Evolutionary conservation across 1,139 yeast species (phyloP).

Genomic region (Scheffersomyces lignicola): DNA sequence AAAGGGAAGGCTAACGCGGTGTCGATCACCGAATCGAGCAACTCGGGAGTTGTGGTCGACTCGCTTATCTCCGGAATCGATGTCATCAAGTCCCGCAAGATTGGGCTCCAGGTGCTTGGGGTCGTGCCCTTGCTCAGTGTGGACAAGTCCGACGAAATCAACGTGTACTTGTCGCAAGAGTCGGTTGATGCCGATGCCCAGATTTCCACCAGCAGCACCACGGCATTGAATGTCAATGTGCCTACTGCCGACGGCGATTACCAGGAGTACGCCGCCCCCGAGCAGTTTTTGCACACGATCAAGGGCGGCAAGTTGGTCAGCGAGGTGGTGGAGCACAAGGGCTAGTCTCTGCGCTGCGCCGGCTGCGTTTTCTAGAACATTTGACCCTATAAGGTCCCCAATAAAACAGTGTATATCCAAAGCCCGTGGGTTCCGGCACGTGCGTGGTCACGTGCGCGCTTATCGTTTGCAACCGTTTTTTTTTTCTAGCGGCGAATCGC

Average conservation of each 20-base stretch:
- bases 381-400: not conserved
- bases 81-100: conserved; percentile 74
- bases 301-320: conserved; percentile 41
- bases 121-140: conserved; percentile 77
- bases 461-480: no score
- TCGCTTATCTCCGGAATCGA: conserved; percentile 87
- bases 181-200: conserved; percentile 64
- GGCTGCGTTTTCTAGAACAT: not conserved
- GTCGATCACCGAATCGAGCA: conserved; percentile 70
- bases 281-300: conserved; percentile 71
- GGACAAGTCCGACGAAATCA: conserved; percentile 88
- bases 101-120: conserved; percentile 84
- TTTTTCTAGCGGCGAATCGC: no score
- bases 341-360: conserved; percentile 22
- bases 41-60: conserved; percentile 78
- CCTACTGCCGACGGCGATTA: conserved; percentile 60
- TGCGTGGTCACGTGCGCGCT: no score
- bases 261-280: conserved; percentile 80
- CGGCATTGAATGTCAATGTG: conserved; percentile 80
- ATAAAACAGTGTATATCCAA: no score
- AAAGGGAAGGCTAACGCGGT: conserved; percentile 92
- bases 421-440: no score
- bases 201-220: conserved; percentile 78
- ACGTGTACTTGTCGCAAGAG: conserved; percentile 71
- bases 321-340: conserved; percentile 51